Evolutionary conservation across 192 early-diverging fungal species (phyloP), one percentile per base, ranked within the genome.

Genomic region (Phlyctochytrium planicorne): DNA sequence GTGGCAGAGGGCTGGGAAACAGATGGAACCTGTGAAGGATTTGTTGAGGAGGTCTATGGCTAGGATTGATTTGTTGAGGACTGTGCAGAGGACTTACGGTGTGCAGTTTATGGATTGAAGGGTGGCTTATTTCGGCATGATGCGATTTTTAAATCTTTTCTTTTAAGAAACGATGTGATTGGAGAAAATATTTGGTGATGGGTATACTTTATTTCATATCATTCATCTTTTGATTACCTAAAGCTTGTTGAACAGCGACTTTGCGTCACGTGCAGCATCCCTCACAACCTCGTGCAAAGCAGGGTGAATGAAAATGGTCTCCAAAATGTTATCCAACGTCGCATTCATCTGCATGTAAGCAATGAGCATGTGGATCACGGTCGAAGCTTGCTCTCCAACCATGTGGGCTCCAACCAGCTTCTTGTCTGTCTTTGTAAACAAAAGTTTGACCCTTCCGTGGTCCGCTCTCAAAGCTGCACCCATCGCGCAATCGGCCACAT

Each of bases 1-100:
- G 53, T 79, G 78, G 78, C 73, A 75, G 37, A 25, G 59, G 4
- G 73, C 72, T 3, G 78, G 73, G 6, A 59, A 34, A 34, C 73
- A 79, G 59, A 73, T 79, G 74, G 73, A 79, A 47, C 66, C 69
- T 27, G 68, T 79, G 37, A 75, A 73, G 52, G 73, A 72, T 56
- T 53, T 68, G 40, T 69, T 78, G 69, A 33, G 77, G 35, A 67
- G 24, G 53, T 57, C 60, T 36, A 78, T 78, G 77, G 69, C 60
- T 34, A 78, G 72, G 59, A 78, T 78, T 63, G 77, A 78, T 27
- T 29, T 53, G 35, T 78, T 75, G 52, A n/a, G 77, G 24, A 59
- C 53, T 1, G 32, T 78, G 25, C 77, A 78, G 69, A 52, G 69
- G 62, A 40, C 59, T 14, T 65, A 59, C 35, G 62, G 62, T 20